These are phyloP conservation scores for Aquilaria sinensis DNA, from an alignment of 345 rosid species.

Conservation along the genomic window DNA sequence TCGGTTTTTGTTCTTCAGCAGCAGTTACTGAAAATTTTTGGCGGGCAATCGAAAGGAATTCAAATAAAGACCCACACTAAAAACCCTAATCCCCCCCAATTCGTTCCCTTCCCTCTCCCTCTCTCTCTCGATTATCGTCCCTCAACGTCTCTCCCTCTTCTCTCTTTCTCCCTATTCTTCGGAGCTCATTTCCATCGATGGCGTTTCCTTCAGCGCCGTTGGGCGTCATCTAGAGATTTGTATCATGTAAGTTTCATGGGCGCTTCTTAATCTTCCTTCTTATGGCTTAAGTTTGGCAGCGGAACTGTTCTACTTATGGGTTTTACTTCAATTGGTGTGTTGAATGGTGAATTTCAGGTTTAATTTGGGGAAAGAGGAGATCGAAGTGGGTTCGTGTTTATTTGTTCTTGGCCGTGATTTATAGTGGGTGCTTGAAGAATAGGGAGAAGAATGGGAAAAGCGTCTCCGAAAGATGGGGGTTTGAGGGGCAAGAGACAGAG, in stretches of 20 bases:
- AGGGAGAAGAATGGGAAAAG: constrained; percentile 53
- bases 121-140: constrained; percentile 16
- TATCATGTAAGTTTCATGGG: neutral
- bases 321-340: neutral
- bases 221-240: neutral
- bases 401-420: too few species aligned
- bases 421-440: neutral
- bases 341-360: neutral
- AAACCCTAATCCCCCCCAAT: constrained; percentile 44
- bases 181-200: neutral
- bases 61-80: constrained; percentile 21
- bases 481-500: constrained; percentile 39
- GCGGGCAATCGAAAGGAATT: constrained; percentile 62
- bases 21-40: constrained; percentile 34
- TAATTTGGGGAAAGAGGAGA: neutral
- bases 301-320: constrained; percentile 8
- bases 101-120: constrained; percentile 21
- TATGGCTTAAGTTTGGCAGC: constrained; percentile 14
- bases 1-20: constrained; percentile 10
- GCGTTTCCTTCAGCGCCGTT: neutral
- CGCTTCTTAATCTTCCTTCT: neutral
- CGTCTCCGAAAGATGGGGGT: constrained; percentile 45
- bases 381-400: constrained; percentile 4
- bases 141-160: constrained; percentile 20
- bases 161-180: neutral